Percentiles rank a stretch among this genome's conserved stretches.
These are phyloP conservation scores for Pugionium cornutum DNA, from an alignment of 345 rosid species.

Conservation along the genomic window DNA sequence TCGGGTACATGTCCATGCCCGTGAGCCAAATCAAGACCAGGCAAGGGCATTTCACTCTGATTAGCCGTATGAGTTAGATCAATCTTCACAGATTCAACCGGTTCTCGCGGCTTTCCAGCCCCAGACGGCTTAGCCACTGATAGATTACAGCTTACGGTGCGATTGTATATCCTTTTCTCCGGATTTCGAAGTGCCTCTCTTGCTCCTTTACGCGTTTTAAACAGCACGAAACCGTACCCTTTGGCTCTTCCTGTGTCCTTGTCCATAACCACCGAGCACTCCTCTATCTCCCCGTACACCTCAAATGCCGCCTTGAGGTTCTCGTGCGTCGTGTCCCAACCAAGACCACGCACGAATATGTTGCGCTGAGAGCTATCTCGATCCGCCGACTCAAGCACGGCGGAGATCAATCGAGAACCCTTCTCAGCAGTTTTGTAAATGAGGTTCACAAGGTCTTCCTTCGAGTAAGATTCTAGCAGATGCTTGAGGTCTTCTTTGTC, in stretches of 20 bases:
- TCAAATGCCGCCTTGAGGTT: slow-evolving; percentile 40
- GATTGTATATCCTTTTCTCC: slow-evolving; percentile 43
- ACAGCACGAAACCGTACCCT: slow-evolving; percentile 45
- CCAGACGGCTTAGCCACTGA: slow-evolving; percentile 35
- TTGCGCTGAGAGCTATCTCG: slow-evolving; percentile 38
- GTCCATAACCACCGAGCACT: slow-evolving; percentile 45
- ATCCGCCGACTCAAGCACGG: slow-evolving; percentile 38
- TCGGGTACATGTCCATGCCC: slow-evolving; percentile 17
- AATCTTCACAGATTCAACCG: slow-evolving; percentile 39
- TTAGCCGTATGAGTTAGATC: slow-evolving; percentile 28
- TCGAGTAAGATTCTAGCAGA: slow-evolving; percentile 49
- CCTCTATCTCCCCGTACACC: slow-evolving; percentile 40
- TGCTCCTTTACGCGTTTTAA: slow-evolving; percentile 41
- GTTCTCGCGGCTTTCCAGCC: slow-evolving; percentile 27
- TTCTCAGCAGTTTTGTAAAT: slow-evolving; percentile 39
- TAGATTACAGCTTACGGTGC: slow-evolving; percentile 37
- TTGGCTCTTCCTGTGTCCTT: slow-evolving; percentile 42
- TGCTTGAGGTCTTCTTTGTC: slow-evolving; percentile 36
- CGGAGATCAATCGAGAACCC: slow-evolving; percentile 30
- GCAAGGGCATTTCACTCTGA: slow-evolving; percentile 34
- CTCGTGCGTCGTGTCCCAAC: slow-evolving; percentile 46
- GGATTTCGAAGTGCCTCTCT: slow-evolving; percentile 44
- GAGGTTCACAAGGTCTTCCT: slow-evolving; percentile 52
- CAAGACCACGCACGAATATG: slow-evolving; percentile 49
- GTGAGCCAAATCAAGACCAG: slow-evolving; percentile 18